Conservation (phyloP, 805 yeast species). For the Sugiyamaella smithiae region DNA sequence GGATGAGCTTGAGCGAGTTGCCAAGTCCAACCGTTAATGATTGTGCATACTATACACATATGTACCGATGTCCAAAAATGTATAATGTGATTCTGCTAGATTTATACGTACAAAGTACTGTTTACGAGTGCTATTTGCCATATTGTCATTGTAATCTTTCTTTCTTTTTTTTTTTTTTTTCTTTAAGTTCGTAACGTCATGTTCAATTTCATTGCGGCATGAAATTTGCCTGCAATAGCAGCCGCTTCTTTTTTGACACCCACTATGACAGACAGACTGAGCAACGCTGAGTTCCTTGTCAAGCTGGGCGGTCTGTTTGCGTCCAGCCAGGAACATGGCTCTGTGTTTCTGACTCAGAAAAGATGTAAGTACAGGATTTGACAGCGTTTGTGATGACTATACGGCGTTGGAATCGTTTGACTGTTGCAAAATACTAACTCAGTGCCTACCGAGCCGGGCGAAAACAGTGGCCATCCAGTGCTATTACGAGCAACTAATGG, state of each 20-base stretch:
- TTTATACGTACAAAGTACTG: too few species aligned
- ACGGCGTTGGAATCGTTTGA: too few species aligned
- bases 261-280: constrained; percentile 6
- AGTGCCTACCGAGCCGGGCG: constrained; percentile 4
- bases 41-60: constrained; percentile 10
- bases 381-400: too few species aligned
- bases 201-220: too few species aligned
- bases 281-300: constrained; percentile 29
- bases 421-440: constrained; percentile 16
- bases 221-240: not conserved
- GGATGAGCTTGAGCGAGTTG: constrained; percentile 99
- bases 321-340: constrained; percentile 30
- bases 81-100: constrained; percentile 5
- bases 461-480: constrained; percentile 42
- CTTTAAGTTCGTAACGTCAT: not conserved
- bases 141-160: too few species aligned
- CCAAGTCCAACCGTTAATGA: constrained; percentile 98
- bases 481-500: constrained; percentile 61
- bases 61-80: not conserved
- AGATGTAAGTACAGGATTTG: constrained; percentile 25
- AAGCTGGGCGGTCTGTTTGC: constrained; percentile 29
- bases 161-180: not conserved
- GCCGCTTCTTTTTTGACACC: too few species aligned
- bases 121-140: too few species aligned
- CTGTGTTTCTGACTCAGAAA: constrained; percentile 37